phyloP scores from a whole-genome alignment of 257 asterid genomes.

The Nicotiana paniculata region DNA sequence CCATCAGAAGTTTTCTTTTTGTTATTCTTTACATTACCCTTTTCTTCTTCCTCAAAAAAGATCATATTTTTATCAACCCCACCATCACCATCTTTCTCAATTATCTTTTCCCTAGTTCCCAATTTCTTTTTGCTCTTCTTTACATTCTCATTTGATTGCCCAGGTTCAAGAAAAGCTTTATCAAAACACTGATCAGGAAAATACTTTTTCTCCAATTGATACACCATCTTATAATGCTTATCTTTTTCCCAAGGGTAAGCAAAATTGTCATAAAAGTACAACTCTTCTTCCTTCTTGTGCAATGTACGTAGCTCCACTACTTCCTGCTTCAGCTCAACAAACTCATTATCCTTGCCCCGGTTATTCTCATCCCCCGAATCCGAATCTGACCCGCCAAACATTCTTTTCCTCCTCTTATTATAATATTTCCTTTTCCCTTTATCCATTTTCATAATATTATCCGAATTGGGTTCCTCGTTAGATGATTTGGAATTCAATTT shows the following conservation, averaged over 20 bases:
- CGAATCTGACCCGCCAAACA: constrained; percentile 84
- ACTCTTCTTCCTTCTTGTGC: constrained; percentile 79
- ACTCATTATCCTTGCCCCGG: constrained; percentile 33
- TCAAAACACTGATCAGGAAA: constrained; percentile 94
- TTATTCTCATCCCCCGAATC: constrained; percentile 41
- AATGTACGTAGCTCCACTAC: constrained; percentile 74
- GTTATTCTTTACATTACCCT: constrained; percentile 15
- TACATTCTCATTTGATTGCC: constrained; percentile 29
- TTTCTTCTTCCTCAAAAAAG: constrained; percentile 50
- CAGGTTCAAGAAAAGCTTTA: constrained; percentile 85
- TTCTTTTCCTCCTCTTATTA: constrained; percentile 69
- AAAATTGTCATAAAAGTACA: constrained; percentile 78
- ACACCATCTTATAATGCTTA: constrained; percentile 94
- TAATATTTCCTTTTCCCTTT: constrained; percentile 70
- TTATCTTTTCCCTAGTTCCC: not conserved
- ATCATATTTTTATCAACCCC: constrained; percentile 45
- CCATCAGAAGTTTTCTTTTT: constrained; percentile 15
- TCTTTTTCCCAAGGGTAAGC: constrained; percentile 97
- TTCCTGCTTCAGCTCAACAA: constrained; percentile 76
- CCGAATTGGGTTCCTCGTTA: not conserved
- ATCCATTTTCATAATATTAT: constrained; percentile 30
- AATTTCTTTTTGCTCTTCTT: constrained; percentile 26
- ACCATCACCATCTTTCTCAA: constrained; percentile 5
- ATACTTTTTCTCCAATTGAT: constrained; percentile 91
- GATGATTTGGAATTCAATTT: constrained; percentile 21